Base-by-base conservation (phyloP, 371 early-diverging fungal genomes). In the Coemansia sp. region DNA sequence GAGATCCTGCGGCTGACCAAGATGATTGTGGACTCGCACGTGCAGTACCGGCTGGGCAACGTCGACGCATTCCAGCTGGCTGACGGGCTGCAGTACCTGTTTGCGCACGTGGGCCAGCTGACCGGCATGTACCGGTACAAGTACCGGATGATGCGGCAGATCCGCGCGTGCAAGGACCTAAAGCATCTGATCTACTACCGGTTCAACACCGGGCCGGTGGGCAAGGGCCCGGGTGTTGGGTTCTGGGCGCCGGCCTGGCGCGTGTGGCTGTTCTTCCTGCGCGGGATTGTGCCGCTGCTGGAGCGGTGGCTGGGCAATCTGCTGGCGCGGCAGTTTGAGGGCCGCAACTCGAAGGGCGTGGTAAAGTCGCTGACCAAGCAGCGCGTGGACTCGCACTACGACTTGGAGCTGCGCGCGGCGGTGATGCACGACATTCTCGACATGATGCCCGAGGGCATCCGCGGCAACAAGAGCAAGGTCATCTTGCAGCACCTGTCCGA, bases 121-220 rank as follows among this genome's bases (percentile, higher is more conserved):
- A 99, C 99, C 10, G 99, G 99, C 62, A 99, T 99, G 92, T 99
- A 99, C 82, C 90, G 99, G 67, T 99, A 99, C 88, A 99, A 99
- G 86, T 99, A 99, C 81, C 85, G 91, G 54, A 81, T 97, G 55
- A 99, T 99, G 98, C 78, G 94, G 69, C 99, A 99, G 78, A 95
- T 99, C 58, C 91, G 96, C 66, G 92, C 94, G 83, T 83, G 91
- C 81, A 95, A 94, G 81, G 97, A 97, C 82, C 81, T 97, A 80
- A 97, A 97, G 81, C 97, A 95, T 72, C 82, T 94, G 75, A 95
- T 95, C 52, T 88, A 92, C 72, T 91, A 93, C 66, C 89, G 95
- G n/a, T 95, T 97, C 82, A 98, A 74, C 58, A 94, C 94, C 6
- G 97, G 97, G 3, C 92, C 98, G 2, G 95, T 97, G 32, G 97